These are phyloP conservation scores for Aspergillus steynii DNA, from an alignment of 495 filamentous ascomycete genomes.

Conservation along the genomic window DNA sequence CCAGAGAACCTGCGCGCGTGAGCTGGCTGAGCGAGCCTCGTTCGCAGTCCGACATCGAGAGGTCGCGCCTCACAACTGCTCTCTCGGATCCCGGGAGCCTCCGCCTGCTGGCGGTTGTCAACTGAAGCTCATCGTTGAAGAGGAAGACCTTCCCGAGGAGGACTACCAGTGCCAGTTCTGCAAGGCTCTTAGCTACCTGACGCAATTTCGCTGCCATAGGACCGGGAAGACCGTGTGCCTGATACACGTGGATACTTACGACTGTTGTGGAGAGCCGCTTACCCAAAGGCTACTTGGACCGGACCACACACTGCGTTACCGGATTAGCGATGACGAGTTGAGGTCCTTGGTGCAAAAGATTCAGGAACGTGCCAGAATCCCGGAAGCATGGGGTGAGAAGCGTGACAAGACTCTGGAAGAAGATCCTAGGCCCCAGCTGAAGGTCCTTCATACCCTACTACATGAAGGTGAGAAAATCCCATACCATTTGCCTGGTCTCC, in stretches of 20 bases:
- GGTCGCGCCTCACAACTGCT: conserved; percentile 48
- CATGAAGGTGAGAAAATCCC: conserved; percentile 97
- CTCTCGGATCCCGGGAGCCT: conserved; percentile 33
- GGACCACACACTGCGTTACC: conserved; percentile 69
- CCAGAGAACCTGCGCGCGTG: conserved; percentile 70
- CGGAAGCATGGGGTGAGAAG: conserved; percentile 90
- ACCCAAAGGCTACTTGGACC: conserved; percentile 59
- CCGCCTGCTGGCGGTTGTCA: conserved; percentile 36
- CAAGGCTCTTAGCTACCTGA: conserved; percentile 90
- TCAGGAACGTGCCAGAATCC: conserved; percentile 79
- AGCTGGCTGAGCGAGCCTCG: conserved; percentile 63
- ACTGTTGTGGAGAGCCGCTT: conserved; percentile 72
- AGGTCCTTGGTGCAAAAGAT: conserved; percentile 69
- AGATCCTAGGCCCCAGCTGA: conserved; percentile 79
- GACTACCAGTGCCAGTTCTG: conserved; percentile 89
- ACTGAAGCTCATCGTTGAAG: conserved; percentile 54
- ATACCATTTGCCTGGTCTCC: conserved; percentile 83
- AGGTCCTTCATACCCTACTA: conserved; percentile 78
- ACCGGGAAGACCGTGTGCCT: conserved; percentile 78
- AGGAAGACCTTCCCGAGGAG: conserved; percentile 79
- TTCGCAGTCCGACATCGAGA: conserved; percentile 68
- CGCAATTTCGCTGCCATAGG: conserved; percentile 79
- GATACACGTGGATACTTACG: conserved; percentile 70
- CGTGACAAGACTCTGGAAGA: conserved; percentile 81
- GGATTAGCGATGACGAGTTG: conserved; percentile 72